Evolutionary conservation across 1,139 yeast species (phyloP).

Genomic region (Meyerozyma elateridarum): DNA sequence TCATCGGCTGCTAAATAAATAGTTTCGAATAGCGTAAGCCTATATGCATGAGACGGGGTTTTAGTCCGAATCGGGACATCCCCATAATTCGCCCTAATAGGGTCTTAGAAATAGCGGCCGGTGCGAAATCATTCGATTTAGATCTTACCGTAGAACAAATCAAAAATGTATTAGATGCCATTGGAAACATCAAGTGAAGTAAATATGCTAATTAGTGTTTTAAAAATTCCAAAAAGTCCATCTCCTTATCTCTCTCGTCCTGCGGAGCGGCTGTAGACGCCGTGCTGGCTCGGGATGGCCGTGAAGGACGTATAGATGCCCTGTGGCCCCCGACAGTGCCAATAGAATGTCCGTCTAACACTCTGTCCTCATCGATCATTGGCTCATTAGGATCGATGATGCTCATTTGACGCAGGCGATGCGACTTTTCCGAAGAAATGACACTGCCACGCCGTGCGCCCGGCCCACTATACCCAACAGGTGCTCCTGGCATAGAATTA

Average conservation of each 20-base stretch:
- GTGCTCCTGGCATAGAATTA: neutral
- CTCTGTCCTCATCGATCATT: conserved; percentile 10
- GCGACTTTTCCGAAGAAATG: conserved; percentile 12
- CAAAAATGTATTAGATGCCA: too few species aligned
- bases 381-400: conserved; percentile 12
- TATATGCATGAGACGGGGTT: too few species aligned
- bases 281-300: neutral
- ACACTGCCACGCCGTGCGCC: conserved; percentile 8
- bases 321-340: too few species aligned
- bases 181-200: too few species aligned
- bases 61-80: too few species aligned
- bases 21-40: too few species aligned
- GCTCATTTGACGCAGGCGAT: conserved; percentile 14
- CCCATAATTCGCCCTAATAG: too few species aligned
- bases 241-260: conserved; percentile 26
- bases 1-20: too few species aligned
- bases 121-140: too few species aligned
- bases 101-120: too few species aligned
- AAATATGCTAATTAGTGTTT: conserved; percentile 24
- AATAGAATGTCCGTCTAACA: neutral
- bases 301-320: too few species aligned
- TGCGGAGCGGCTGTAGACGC: neutral
- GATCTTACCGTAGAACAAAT: too few species aligned
- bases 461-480: neutral
- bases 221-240: conserved; percentile 48